phyloP scores from a whole-genome alignment of 139 green algal species.

The Haematococcus lacustris region DNA sequence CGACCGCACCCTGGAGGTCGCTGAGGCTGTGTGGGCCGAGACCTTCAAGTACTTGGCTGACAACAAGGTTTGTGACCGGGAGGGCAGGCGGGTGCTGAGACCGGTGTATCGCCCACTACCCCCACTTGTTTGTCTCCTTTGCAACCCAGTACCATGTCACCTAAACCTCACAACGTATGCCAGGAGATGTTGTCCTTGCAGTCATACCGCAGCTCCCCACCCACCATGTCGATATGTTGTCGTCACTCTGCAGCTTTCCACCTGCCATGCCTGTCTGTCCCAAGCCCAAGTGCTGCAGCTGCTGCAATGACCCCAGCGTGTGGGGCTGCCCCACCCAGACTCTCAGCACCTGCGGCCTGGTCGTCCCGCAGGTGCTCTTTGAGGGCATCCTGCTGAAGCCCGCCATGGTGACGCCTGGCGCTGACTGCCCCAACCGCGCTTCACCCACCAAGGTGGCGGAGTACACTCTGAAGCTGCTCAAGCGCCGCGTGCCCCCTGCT shows the following conservation, averaged over 20 bases:
- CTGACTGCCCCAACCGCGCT: slow-evolving; percentile 70
- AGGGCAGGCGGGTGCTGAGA: neutral
- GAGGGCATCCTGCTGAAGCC: slow-evolving; percentile 99
- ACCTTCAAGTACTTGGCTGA: slow-evolving; percentile 93
- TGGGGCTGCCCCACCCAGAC: too few relatives aligned
- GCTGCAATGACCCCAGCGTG: too few relatives aligned
- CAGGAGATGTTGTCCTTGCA: too few relatives aligned
- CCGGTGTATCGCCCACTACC: neutral
- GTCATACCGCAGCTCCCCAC: too few relatives aligned
- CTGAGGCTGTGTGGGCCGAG: slow-evolving; percentile 84
- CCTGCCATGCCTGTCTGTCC: too few relatives aligned
- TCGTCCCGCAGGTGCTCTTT: slow-evolving; percentile 90
- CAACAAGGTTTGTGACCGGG: slow-evolving; percentile 56
- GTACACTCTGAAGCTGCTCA: slow-evolving; percentile 93
- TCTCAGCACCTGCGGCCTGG: too few relatives aligned
- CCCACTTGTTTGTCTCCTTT: neutral
- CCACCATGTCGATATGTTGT: too few relatives aligned
- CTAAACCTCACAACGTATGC: too few relatives aligned
- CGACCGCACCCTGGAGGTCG: slow-evolving; percentile 84
- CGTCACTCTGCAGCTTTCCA: too few relatives aligned
- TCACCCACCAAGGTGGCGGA: slow-evolving; percentile 80
- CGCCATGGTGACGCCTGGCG: slow-evolving; percentile 97
- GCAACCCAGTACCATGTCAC: too few relatives aligned
- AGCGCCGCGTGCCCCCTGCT: slow-evolving; percentile 90
- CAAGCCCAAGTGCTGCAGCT: too few relatives aligned